Evolutionary conservation across 1,284 basidiomycete species (phyloP).

Genomic region (Mycena citricolor): DNA sequence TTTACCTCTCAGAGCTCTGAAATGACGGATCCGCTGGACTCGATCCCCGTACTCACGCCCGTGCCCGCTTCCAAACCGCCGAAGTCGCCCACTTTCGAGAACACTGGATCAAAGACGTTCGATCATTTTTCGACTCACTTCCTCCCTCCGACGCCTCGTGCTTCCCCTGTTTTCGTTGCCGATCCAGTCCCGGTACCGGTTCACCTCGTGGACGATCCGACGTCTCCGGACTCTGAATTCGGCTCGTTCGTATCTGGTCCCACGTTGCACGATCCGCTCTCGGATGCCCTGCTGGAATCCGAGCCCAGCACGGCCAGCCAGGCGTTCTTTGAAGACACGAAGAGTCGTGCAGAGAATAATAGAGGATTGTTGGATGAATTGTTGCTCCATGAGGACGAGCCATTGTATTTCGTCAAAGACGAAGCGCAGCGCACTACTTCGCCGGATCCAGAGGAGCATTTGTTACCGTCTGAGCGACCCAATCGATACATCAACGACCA

Average conservation of each 20-base stretch:
- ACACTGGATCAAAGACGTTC: conserved; percentile 27
- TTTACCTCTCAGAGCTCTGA: no score
- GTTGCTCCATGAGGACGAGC: conserved; percentile 63
- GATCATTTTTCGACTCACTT: conserved; percentile 45
- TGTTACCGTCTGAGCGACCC: conserved; percentile 17
- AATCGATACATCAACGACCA: conserved; percentile 21
- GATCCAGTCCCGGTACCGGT: conserved; percentile 11
- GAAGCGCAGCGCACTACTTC: conserved; percentile 6
- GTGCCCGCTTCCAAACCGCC: conserved; percentile 1
- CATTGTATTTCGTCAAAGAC: conserved; percentile 52
- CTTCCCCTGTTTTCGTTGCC: conserved; percentile 33
- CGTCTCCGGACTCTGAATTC: conserved; percentile 54
- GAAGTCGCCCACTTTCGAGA: conserved; percentile 17
- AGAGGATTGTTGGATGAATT: conserved; percentile 60
- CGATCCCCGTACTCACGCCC: conserved; percentile 20
- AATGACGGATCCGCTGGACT: conserved; percentile 16
- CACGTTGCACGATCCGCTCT: conserved; percentile 56
- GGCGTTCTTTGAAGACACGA: conserved; percentile 60
- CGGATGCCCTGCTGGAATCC: conserved; percentile 17
- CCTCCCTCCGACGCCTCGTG: conserved; percentile 40
- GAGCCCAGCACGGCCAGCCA: conserved; percentile 9
- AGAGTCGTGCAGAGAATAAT: conserved; percentile 50
- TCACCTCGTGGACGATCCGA: conserved; percentile 18
- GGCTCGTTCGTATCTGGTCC: conserved; percentile 69
- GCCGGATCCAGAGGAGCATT: conserved; percentile 12